Percentiles rank a stretch among this genome's conserved stretches.
Conservation (phyloP, 2,329 filamentous ascomycete genomes). For the Aspergillus persii region DNA sequence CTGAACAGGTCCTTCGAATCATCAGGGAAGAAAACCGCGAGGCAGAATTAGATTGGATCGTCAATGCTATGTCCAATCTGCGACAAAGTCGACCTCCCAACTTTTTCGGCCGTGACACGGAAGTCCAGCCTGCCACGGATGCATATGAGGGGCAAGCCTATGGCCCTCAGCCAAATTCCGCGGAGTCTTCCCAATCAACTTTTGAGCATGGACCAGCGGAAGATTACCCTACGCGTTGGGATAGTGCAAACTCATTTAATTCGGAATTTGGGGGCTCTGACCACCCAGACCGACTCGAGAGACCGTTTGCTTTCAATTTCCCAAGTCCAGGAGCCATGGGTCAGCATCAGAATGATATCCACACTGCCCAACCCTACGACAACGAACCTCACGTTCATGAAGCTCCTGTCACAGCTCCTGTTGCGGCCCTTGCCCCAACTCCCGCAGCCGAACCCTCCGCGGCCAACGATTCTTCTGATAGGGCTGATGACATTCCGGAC, state of each 20-base stretch:
- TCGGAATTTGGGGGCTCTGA: background rate
- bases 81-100: slow-evolving; percentile 10
- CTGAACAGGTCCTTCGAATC: slow-evolving; percentile 58
- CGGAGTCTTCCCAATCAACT: background rate
- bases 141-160: background rate
- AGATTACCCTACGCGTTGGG: background rate
- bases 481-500: background rate
- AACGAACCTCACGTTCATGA: background rate
- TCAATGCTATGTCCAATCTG: slow-evolving; percentile 50
- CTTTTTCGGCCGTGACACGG: background rate
- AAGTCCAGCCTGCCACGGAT: slow-evolving; percentile 1
- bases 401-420: background rate
- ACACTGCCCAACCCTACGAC: background rate
- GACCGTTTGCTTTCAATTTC: slow-evolving; percentile 6
- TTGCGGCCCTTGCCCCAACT: background rate
- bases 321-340: background rate
- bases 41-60: slow-evolving; percentile 59
- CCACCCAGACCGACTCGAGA: background rate
- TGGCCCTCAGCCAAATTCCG: background rate
- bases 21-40: slow-evolving; percentile 61
- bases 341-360: background rate
- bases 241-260: background rate
- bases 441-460: background rate
- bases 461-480: background rate
- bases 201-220: background rate